Base-by-base conservation (phyloP, 306 rosid genomes). In the Lupinus albus region DNA sequence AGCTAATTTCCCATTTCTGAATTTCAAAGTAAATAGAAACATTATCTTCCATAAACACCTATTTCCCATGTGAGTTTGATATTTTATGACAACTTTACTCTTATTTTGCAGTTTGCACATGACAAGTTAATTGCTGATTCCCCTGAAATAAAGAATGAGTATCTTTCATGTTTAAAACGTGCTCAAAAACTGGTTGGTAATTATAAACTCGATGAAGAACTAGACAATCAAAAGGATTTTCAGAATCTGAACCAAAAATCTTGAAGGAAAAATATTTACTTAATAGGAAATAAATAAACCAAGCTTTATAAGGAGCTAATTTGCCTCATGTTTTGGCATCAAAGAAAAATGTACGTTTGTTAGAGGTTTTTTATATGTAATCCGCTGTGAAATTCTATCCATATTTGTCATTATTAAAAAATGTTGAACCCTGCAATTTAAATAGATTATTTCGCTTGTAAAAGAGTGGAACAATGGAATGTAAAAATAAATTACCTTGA, bases 101-200 rank as follows among this genome's bases (percentile, higher is more conserved):
- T 81, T 74, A 4, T 13, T 72, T 73, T 81, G 76, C 87, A 92
- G 97, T 84, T 84, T 72, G 86, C 68, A 67, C 15, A 41, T 41
- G 68, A 79, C 75, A 80, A 60, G 72, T 72, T 83, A 30, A 62
- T 83, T 70, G 70, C 69, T 4, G 86, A 87, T 44, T 25, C 73
- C 44, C 86, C 79, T 39, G 89, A 87, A 61, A 76, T 78, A n/a
- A 87, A 89, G 83, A 86, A 73, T 0, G 92, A 84, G 65, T 84
- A 87, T 67, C 82, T 77, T 47, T 76, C 91, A 60, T 92, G 98
- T 84, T 64, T 87, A 70, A 85, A 84, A 85, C 85, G 64, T 53
- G 84, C 87, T 50, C 69, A 76, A 64, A 81, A 73, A 77, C 79
- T 92, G 73, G 58, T 81, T 18, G 68, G 78, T 5, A 58, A 53